Conservation (phyloP, 768 basidiomycete species). For the Rubroboletus pulcherrimus region DNA sequence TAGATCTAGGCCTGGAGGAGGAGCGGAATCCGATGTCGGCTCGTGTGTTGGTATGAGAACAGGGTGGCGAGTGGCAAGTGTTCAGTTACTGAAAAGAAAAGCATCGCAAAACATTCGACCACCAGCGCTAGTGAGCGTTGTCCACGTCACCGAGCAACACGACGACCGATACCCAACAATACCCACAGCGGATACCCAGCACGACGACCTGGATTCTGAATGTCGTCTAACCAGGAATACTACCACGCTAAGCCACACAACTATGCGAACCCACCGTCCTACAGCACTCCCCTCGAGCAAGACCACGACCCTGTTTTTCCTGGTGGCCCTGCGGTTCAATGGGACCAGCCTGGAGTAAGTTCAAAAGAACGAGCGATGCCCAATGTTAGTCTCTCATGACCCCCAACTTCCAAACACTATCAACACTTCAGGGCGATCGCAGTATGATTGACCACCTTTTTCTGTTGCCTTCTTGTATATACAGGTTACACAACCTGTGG, state of each 20-base stretch:
- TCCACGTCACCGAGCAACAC: conserved; percentile 1
- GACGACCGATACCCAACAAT: conserved; percentile 15
- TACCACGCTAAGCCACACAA: conserved; percentile 13
- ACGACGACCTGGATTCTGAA: conserved; percentile 13
- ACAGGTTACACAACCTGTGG: conserved; percentile 69
- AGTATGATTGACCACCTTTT: conserved; percentile 24
- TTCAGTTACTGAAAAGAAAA: neutral
- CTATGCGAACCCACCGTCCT: conserved; percentile 13
- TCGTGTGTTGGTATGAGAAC: conserved; percentile 3
- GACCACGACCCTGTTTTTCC: conserved; percentile 32
- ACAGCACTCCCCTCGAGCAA: conserved; percentile 13
- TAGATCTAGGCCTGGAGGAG: neutral
- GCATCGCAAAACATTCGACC: conserved; percentile 3
- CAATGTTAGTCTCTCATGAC: conserved; percentile 30
- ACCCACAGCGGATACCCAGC: conserved; percentile 13
- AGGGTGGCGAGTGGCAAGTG: neutral
- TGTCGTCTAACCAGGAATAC: conserved; percentile 27
- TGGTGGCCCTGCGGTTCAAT: conserved; percentile 21
- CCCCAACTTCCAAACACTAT: conserved; percentile 2
- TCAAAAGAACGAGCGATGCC: conserved; percentile 30
- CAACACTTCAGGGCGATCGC: conserved; percentile 21
- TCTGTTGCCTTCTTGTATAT: conserved; percentile 11
- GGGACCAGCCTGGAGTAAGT: conserved; percentile 21
- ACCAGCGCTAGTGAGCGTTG: conserved; percentile 3
- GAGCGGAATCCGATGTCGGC: neutral